phyloP scores from a whole-genome alignment of 78 protist species.

The Capsaspora owczarzaki region DNA sequence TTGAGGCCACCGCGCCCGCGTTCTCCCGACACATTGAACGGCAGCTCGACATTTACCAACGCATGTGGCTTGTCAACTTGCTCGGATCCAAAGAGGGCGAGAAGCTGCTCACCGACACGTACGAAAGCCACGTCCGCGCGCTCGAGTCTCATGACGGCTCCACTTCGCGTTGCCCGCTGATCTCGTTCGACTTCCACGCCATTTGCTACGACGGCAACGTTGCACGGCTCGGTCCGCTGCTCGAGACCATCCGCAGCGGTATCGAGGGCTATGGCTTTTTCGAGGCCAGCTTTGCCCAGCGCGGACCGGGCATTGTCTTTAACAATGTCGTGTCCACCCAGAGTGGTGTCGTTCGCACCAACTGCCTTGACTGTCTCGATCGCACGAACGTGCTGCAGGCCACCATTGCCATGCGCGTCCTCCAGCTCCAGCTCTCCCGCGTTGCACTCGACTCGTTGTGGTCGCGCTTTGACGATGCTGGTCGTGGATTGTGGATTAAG shows the following conservation, averaged over 20 bases:
- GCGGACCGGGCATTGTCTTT: neutral
- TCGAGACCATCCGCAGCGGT: neutral
- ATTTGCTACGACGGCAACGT: neutral
- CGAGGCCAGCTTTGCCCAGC: neutral
- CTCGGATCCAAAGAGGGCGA: slow-evolving; percentile 32
- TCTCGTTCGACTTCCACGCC: slow-evolving; percentile 24
- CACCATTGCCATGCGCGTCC: neutral
- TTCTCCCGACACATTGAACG: slow-evolving; percentile 54
- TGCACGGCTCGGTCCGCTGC: neutral
- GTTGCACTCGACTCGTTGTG: neutral
- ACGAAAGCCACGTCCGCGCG: neutral
- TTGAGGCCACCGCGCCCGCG: slow-evolving; percentile 55
- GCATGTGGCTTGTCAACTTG: slow-evolving; percentile 39
- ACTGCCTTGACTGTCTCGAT: slow-evolving; percentile 88
- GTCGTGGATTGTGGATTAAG: slow-evolving; percentile 6
- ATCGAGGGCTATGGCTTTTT: neutral
- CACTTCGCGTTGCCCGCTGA: neutral
- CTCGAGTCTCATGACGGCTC: neutral
- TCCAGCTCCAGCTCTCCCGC: neutral
- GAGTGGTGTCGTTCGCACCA: slow-evolving; percentile 64
- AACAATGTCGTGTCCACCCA: slow-evolving; percentile 9
- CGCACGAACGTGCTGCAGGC: slow-evolving; percentile 79
- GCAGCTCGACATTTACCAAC: slow-evolving; percentile 37
- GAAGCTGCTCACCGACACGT: slow-evolving; percentile 15
- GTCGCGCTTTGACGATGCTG: neutral